Conservation (phyloP, 2,329 filamentous ascomycete genomes). For the Phaeosphaeriaceae sp. region DNA sequence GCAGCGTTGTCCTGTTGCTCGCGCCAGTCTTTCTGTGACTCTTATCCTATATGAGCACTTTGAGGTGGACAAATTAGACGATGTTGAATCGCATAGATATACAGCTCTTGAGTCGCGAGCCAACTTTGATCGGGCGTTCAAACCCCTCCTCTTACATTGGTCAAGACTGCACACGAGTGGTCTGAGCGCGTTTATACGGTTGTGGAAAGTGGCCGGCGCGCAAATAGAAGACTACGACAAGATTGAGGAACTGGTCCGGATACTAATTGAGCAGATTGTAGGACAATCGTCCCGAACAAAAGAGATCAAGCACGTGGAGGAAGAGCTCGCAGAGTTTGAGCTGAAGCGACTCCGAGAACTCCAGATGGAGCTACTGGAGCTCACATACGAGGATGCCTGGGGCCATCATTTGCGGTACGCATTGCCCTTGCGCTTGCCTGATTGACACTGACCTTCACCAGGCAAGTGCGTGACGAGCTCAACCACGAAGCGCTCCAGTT, state of each 20-base stretch:
- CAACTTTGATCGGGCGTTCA: conserved; percentile 85
- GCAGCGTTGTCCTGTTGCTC: conserved; percentile 84
- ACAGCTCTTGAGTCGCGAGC: conserved; percentile 75
- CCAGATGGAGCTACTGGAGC: conserved; percentile 91
- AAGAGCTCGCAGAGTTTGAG: conserved; percentile 85
- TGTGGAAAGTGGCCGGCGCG: conserved; percentile 92
- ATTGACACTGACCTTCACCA: conserved; percentile 36
- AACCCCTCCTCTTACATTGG: conserved; percentile 90
- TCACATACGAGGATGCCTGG: conserved; percentile 95
- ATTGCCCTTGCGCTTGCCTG: not conserved
- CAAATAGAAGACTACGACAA: conserved; percentile 90
- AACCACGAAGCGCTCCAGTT: conserved; percentile 93
- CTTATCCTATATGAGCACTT: conserved; percentile 94
- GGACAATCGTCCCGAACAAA: conserved; percentile 82
- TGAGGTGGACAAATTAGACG: conserved; percentile 83
- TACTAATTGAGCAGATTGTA: conserved; percentile 87
- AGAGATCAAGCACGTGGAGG: conserved; percentile 85
- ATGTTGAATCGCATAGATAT: conserved; percentile 79
- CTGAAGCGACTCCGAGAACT: conserved; percentile 78
- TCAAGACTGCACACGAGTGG: conserved; percentile 85
- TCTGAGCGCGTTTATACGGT: conserved; percentile 83
- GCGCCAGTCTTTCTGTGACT: conserved; percentile 85
- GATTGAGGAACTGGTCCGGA: conserved; percentile 87
- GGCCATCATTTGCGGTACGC: conserved; percentile 76
- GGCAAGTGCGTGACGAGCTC: conserved; percentile 87